phyloP scores from a whole-genome alignment of 768 basidiomycete genomes.

The Suillus ampliporus region DNA sequence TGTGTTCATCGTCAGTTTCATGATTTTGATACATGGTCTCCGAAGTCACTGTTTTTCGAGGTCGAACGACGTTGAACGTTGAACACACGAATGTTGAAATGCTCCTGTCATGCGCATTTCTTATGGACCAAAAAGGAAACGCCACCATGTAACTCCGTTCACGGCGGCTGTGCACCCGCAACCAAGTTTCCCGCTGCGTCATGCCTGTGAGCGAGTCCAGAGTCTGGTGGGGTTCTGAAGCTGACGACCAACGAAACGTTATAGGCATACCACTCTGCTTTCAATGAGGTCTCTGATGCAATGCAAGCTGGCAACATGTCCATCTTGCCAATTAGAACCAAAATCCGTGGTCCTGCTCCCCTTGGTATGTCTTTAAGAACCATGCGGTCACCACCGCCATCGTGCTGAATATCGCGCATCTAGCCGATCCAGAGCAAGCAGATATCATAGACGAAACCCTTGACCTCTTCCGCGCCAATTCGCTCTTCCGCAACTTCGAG shows the following conservation, averaged over 20 bases:
- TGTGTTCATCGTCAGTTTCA: conserved; percentile 42
- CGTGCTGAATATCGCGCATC: conserved; percentile 16
- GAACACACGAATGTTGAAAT: background rate
- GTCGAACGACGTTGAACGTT: conserved; percentile 8
- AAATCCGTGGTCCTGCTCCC: conserved; percentile 91
- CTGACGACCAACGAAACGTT: conserved; percentile 1
- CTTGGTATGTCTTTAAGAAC: conserved; percentile 52
- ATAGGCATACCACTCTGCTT: conserved; percentile 96
- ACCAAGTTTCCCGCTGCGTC: conserved; percentile 22
- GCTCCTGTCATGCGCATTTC: conserved; percentile 11
- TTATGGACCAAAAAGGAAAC: background rate
- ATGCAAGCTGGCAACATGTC: conserved; percentile 89
- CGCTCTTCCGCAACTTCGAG: conserved; percentile 99
- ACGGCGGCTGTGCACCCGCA: conserved; percentile 35
- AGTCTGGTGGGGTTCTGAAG: conserved; percentile 1
- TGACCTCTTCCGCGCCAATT: conserved; percentile 97
- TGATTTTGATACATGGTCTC: conserved; percentile 32
- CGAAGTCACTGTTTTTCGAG: background rate
- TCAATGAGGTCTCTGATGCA: conserved; percentile 85
- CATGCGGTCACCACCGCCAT: conserved; percentile 18
- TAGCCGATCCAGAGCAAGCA: conserved; percentile 77
- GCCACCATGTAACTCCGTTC: background rate
- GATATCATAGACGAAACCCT: conserved; percentile 97
- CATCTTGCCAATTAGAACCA: conserved; percentile 89
- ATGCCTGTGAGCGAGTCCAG: conserved; percentile 58